Evolutionary conservation across 2,329 filamentous ascomycete species (phyloP).

Genomic region (Beauveria rudraprayagi): DNA sequence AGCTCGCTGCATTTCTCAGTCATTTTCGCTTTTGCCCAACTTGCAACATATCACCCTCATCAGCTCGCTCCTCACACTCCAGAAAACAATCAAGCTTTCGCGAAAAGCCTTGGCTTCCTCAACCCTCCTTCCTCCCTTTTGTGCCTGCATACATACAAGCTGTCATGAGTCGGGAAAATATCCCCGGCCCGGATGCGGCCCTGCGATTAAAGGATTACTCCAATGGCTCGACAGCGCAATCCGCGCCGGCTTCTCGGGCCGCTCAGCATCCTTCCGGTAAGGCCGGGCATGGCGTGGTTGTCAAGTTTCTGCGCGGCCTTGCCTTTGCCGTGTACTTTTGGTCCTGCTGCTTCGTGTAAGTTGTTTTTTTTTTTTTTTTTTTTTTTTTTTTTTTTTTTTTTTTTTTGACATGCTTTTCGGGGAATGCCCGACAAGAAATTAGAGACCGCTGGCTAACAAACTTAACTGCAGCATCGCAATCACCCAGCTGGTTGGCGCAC

Average conservation of each 20-base stretch:
- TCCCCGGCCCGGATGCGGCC: background rate
- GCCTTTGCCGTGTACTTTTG: conserved; percentile 46
- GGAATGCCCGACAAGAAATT: too few relatives aligned
- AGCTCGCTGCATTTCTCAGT: background rate
- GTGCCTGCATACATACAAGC: background rate
- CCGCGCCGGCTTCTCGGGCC: background rate
- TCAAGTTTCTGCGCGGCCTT: conserved; percentile 45
- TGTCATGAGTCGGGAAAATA: background rate
- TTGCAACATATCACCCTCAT: background rate
- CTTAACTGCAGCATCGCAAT: conserved; percentile 45
- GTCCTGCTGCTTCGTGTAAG: conserved; percentile 41
- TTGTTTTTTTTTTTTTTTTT: background rate
- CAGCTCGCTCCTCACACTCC: background rate
- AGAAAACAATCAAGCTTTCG: background rate
- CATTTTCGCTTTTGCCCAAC: background rate
- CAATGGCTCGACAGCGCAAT: background rate
- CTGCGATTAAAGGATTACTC: background rate
- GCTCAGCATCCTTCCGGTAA: conserved; percentile 46
- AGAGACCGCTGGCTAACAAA: background rate
- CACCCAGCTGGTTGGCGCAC: conserved; percentile 68
- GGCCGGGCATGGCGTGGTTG: conserved; percentile 40
- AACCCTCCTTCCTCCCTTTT: too few relatives aligned
- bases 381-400: too few relatives aligned
- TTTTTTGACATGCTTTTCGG: background rate
- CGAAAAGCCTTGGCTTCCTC: too few relatives aligned